Evolutionary conservation across 352 stramenopile genomes (phyloP), one percentile per base, ranked within the genome.

Genomic region (Phytophthora aleatoria): DNA sequence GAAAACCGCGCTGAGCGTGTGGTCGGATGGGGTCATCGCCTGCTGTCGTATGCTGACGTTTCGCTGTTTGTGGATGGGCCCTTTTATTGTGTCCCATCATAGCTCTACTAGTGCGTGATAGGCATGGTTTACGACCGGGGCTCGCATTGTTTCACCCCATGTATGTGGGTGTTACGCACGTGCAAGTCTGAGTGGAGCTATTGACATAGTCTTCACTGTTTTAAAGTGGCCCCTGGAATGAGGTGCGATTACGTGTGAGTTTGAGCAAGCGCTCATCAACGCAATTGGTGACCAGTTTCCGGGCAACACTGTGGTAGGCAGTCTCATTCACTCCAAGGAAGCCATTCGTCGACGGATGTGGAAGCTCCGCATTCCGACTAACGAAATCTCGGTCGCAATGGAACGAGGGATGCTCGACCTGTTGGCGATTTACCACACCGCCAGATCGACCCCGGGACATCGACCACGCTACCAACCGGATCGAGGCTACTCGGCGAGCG

Each of bases 21-120:
- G 5, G 1, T 79, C 1, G 55, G 54, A 4, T 76, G 57, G 61
- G 43, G 24, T 3, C 43, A 38, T 8, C 24, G 12, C 3, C 13
- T 43, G 5, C 13, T 43, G 15, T 10, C 13, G 3, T 43, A 43
- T 8, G 15, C 13, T 24, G 13, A 43, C 38, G 38, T 57, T 15
- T 52, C 57, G 0, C 11, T 74, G 2, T 80, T 77, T 24, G n/a
- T 77, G 0, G 68, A 77, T 20, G 68, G 68, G 0, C 73, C 63
- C 2, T 76, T 73, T 31, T 41, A 57, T 24, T 64, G 56, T 5
- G 48, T 67, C 0, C 57, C 63, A 10, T 41, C 30, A 4, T 8
- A 28, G 0, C 63, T 73, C 13, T 55, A 56, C 1, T 49, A 72
- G 33, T 69, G 57, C 43, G 16, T 69, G 26, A 50, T 69, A 9